Evolutionary conservation across 2,329 filamentous ascomycete genomes (phyloP).

Genomic region (Botrytis squamosa): DNA sequence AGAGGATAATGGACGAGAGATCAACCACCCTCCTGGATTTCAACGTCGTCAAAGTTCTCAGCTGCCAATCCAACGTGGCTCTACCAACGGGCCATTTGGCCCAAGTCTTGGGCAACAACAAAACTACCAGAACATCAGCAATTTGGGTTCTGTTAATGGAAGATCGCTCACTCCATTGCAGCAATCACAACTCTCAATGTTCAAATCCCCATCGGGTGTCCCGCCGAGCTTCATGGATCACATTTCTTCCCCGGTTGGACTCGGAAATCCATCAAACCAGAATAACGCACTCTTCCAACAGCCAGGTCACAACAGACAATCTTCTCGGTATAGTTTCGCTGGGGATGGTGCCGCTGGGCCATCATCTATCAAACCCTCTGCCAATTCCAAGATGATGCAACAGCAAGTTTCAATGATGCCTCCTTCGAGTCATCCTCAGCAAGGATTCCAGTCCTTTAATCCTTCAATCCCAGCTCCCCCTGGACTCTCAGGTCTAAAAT

Average conservation of each 20-base stretch:
- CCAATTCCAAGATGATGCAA: slow-evolving; percentile 76
- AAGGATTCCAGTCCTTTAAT: slow-evolving; percentile 72
- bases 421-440: slow-evolving; percentile 49
- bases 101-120: slow-evolving; percentile 46
- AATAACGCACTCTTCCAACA: slow-evolving; percentile 53
- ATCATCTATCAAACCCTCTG: slow-evolving; percentile 68
- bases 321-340: slow-evolving; percentile 83
- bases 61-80: slow-evolving; percentile 70
- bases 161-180: slow-evolving; percentile 81
- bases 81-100: slow-evolving; percentile 53
- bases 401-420: slow-evolving; percentile 90
- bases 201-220: slow-evolving; percentile 44
- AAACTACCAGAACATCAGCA: slow-evolving; percentile 52
- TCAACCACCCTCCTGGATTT: slow-evolving; percentile 44
- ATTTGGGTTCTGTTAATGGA: slow-evolving; percentile 59
- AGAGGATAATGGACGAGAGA: slow-evolving; percentile 61
- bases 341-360: slow-evolving; percentile 67
- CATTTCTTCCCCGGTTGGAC: slow-evolving; percentile 52
- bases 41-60: slow-evolving; percentile 68
- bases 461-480: slow-evolving; percentile 88
- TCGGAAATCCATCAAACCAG: slow-evolving; percentile 48
- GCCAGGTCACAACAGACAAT: slow-evolving; percentile 75
- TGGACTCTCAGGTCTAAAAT: slow-evolving; percentile 76
- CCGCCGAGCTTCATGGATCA: slow-evolving; percentile 55
- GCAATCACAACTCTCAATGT: slow-evolving; percentile 62